A percentile compares a stretch with the other conserved stretches of the same genome.
These are phyloP conservation scores for Candida palmyrensis DNA, from an alignment of 805 yeast genomes.

Conservation along the genomic window DNA sequence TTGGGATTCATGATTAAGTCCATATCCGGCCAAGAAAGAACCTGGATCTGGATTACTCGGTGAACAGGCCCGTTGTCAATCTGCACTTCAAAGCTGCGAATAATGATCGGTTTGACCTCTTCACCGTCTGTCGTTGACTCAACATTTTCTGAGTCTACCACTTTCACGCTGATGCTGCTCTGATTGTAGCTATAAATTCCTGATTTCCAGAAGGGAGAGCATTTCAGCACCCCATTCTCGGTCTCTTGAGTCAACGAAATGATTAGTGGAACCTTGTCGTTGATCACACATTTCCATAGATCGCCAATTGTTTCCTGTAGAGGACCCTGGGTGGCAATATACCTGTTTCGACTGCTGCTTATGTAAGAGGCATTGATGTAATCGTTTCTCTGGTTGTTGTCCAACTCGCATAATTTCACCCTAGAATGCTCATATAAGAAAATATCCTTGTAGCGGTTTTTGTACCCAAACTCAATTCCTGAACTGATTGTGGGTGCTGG, in stretches of 20 bases:
- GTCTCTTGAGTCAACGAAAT: conserved; percentile 69
- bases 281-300: conserved; percentile 75
- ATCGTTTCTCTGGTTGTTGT: conserved; percentile 28
- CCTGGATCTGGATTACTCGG: conserved; percentile 67
- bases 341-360: conserved; percentile 12
- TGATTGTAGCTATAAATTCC: conserved; percentile 42
- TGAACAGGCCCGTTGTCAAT: conserved; percentile 27
- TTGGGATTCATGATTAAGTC: conserved; percentile 53
- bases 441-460: conserved; percentile 85
- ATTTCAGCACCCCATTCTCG: conserved; percentile 77
- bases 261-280: conserved; percentile 60
- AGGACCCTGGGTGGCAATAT: conserved; percentile 91
- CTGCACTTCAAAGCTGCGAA: conserved; percentile 43
- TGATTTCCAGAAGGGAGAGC: conserved; percentile 70
- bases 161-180: conserved; percentile 18
- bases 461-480: conserved; percentile 77
- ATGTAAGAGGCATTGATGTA: conserved; percentile 85
- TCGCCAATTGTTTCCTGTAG: conserved; percentile 66
- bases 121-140: conserved; percentile 5
- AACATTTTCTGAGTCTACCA: conserved; percentile 15
- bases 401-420: conserved; percentile 46
- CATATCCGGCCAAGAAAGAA: conserved; percentile 80
- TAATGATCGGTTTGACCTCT: conserved; percentile 9
- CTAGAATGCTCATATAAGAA: conserved; percentile 84
- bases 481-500: conserved; percentile 48